Conservation (phyloP, 1,284 basidiomycete species). For the Cerrena zonata region DNA sequence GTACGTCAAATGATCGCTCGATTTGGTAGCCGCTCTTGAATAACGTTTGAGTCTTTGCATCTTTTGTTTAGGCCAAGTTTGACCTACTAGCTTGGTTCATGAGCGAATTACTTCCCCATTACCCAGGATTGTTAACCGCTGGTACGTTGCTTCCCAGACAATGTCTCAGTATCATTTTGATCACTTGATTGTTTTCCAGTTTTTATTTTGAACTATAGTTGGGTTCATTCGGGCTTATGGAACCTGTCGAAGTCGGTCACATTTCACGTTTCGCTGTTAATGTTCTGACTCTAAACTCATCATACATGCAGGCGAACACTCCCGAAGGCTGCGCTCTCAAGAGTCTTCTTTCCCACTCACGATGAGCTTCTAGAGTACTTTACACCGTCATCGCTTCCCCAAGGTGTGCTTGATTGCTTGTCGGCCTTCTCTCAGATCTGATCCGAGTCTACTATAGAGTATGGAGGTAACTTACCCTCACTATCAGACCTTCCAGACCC, state of each 20-base stretch:
- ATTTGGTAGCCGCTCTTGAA: not conserved
- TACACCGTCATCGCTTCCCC: conserved; percentile 46
- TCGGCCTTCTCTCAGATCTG: conserved; percentile 4
- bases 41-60: not conserved
- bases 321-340: conserved; percentile 61
- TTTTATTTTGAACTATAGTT: conserved; percentile 77
- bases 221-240: conserved; percentile 78
- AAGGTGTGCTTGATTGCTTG: conserved; percentile 39
- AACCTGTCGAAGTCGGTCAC: conserved; percentile 56
- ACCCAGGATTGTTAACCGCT: conserved; percentile 73
- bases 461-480: conserved; percentile 50
- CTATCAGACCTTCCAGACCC: conserved; percentile 45
- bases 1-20: conserved; percentile 37
- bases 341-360: conserved; percentile 67
- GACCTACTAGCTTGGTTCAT: conserved; percentile 61
- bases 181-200: conserved; percentile 34
- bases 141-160: conserved; percentile 37
- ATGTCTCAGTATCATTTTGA: not conserved
- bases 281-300: conserved; percentile 12
- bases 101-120: conserved; percentile 62
- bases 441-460: conserved; percentile 39
- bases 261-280: conserved; percentile 5
- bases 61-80: conserved; percentile 41
- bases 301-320: conserved; percentile 57
- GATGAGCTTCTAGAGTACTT: conserved; percentile 59